Base-by-base conservation (phyloP, 164 flowering plant species). In the Liriodendron chinense region DNA sequence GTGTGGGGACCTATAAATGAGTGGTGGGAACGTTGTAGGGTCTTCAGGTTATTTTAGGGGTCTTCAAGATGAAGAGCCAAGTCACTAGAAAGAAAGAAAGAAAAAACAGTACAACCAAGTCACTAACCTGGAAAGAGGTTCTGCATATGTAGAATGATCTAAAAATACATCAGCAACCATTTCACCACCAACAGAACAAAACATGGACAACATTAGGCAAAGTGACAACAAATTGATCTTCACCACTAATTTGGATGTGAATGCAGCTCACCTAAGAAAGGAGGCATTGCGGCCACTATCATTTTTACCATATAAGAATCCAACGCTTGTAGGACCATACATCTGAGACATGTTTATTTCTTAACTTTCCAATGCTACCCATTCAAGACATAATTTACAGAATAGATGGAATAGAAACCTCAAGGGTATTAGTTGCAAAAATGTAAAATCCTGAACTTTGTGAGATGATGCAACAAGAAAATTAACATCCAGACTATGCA, bases 251-350 rank as follows among this genome's bases (percentile, higher is more conserved):
- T n/a, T n/a, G n/a, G n/a, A n/a, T n/a, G n/a, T n/a, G n/a, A n/a
- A n/a, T n/a, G n/a, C n/a, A n/a, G n/a, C n/a, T 93, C 96, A 92
- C 99, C 97, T 83, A 92, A 82, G 80, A 96, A 96, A 72, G 98
- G 99, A 78, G 94, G 94, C 98, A 96, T 94, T 67, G 79, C 70
- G 49, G 86, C 80, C 81, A 94, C 77, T 50, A 90, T 90, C 90
- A 34, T 84, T 82, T 82, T 93, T 94, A 9, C 98, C 99, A 83
- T 89, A 96, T 69, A 96, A 86, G 86, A 96, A 93, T 72, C 99
- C 99, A 75, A 94, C 78, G 88, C 98, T 98, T 89, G 99, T 96
- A 87, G 98, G 99, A 86, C 99, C 99, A 92, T 97, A 94, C 99
- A 96, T 96, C 99, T 96, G 98, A 92, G 87, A 88, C 86, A 91